These are phyloP conservation scores for Hypoxylon lenormandii DNA, from an alignment of 495 filamentous ascomycete species.

Conservation along the genomic window DNA sequence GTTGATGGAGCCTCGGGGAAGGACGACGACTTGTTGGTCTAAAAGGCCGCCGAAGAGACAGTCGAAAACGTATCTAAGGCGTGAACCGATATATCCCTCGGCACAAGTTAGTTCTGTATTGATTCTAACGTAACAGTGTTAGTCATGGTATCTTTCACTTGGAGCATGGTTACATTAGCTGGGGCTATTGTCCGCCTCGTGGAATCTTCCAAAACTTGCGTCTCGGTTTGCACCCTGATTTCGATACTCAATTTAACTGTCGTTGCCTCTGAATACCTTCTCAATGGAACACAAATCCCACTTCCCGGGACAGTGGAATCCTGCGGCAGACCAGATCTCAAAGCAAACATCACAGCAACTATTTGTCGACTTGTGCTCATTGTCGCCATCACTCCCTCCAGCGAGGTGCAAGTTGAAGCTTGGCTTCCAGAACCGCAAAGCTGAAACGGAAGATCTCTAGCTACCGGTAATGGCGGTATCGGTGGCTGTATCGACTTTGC, in stretches of 20 bases:
- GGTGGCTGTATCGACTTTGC: slow-evolving; percentile 60
- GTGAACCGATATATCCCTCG: neutral
- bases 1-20: slow-evolving; percentile 8
- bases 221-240: neutral
- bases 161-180: neutral
- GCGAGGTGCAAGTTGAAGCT: slow-evolving; percentile 21
- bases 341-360: neutral
- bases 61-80: neutral
- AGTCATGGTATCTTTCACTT: neutral
- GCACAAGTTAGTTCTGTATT: too few relatives aligned
- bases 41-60: neutral
- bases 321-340: slow-evolving; percentile 8
- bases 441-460: slow-evolving; percentile 59
- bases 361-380: slow-evolving; percentile 10
- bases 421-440: slow-evolving; percentile 54
- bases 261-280: neutral
- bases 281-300: slow-evolving; percentile 1
- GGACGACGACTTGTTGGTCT: neutral
- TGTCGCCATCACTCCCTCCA: neutral
- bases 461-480: slow-evolving; percentile 60
- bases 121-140: too few relatives aligned
- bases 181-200: neutral
- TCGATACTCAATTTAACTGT: slow-evolving; percentile 1
- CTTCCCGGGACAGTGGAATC: slow-evolving; percentile 9
- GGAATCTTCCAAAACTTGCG: neutral